Percentiles rank a stretch among this genome's conserved stretches.
Conservation (phyloP, 1,139 yeast species). For the Sugiyamaella xylanicola region DNA sequence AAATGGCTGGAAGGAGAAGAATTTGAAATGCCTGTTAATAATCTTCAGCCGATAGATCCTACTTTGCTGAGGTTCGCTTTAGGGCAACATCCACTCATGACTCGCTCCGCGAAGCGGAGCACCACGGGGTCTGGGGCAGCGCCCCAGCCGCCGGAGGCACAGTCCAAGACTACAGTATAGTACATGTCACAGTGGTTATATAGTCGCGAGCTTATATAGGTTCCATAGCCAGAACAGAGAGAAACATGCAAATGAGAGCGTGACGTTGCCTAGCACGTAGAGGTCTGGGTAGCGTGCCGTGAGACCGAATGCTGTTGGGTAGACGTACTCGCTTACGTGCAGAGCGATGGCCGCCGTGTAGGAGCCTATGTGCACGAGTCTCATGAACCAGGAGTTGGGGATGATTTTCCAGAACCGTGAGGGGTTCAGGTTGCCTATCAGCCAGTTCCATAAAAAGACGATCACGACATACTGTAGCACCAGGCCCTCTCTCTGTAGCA, state of each 20-base stretch:
- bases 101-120: background rate
- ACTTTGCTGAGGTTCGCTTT: conserved; percentile 35
- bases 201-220: conserved; percentile 46
- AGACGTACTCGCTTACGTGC: conserved; percentile 56
- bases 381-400: conserved; percentile 59
- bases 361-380: conserved; percentile 56
- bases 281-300: conserved; percentile 68
- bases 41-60: conserved; percentile 26
- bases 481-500: conserved; percentile 74
- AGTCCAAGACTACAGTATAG: background rate
- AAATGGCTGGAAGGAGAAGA: conserved; percentile 43
- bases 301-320: conserved; percentile 27
- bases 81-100: conserved; percentile 33
- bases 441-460: conserved; percentile 75
- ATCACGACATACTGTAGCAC: conserved; percentile 68
- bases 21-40: conserved; percentile 30
- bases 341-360: conserved; percentile 57
- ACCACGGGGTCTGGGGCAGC: background rate
- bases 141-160: background rate
- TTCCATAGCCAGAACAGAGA: conserved; percentile 77
- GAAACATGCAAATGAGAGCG: conserved; percentile 76
- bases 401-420: conserved; percentile 32
- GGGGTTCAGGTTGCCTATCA: conserved; percentile 49
- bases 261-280: conserved; percentile 77
- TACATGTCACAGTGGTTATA: background rate